Evolutionary conservation across 257 asterid genomes (phyloP), one percentile per base, ranked within the genome.

Genomic region (Anisodus acutangulus): DNA sequence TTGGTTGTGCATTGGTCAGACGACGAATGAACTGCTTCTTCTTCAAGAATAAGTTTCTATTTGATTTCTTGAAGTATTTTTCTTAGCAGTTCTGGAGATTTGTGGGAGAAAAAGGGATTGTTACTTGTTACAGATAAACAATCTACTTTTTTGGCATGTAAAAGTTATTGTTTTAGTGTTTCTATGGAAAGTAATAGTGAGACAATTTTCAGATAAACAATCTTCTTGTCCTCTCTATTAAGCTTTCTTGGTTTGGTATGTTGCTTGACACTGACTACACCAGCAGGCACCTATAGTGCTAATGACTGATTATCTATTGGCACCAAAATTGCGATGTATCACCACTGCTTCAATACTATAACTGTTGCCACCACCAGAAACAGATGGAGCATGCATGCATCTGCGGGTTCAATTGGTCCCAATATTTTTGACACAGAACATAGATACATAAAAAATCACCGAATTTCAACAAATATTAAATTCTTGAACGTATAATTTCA

Each of bases 31-130:
- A 72, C 10, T 72, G 80, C 62, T 22, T 22, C 37, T 78, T 57
- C 83, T 87, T 83, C 85, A 55, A 81, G 86, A 85, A 87, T 76
- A 80, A 41, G 22, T 81, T 45, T 84, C 17, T 39, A 41, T 45
- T 70, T 49, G 31, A 26, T 80, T 85, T 83, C 80, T 85, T 87
- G 85, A 45, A 66, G 74, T 47, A 83, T 53, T 54, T 82, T 47
- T 69, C 43, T 51, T 11, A 22, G 62, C 81, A 49, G 62, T 51
- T 51, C 45, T 6, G 62, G 43, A 19, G 81, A 74, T 39, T 49
- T 49, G 81, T 22, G 60, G 60, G 59, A 74, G 81, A 22, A 51
- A 74, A 74, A 74, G 1, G 62, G 81, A 7, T 74, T 49, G 31
- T 45, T 19, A 49, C 60, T 47, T 47, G 80, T 49, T 49, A 49